Evolutionary conservation across 352 stramenopile genomes (phyloP), one percentile per base, ranked within the genome.

Genomic region (Globisporangium apiculatum): DNA sequence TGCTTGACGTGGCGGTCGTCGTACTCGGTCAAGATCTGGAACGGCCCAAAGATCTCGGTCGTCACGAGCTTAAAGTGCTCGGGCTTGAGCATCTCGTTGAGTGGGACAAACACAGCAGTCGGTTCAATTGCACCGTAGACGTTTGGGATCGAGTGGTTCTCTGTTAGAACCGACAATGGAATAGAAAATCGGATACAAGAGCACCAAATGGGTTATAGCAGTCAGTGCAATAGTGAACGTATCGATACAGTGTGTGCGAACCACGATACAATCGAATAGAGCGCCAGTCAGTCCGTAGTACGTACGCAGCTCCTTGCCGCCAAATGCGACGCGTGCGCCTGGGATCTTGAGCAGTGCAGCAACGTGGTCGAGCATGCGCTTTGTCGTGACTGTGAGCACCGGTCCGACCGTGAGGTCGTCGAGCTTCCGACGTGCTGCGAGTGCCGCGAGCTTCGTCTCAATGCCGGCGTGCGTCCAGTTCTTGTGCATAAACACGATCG

Each of bases 31-130:
- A 99, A 64, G 49, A 99, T 67, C 67, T 99, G 96, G 73, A 99
- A 99, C 24, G 97, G 97, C n/a, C 94, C 97, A 68, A 99, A 99
- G 61, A 99, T 96, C 74, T 99, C 97, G 31, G 83, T 98, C 12
- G 90, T 98, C 57, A 90, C 96, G 17, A 92, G 71, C 41, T 89
- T 78, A 65, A 99, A 99, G 75, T 98, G 87, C 64, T 98, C 87
- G 1, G 77, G 79, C 71, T 98, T 97, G 53, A 98, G 64, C 71
- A 99, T 94, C 75, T 98, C 86, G 60, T 95, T 79, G 0, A 99
- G 68, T 15, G 97, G 97, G 53, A 99, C 96, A 55, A 96, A 98
- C 47, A 99, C 92, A 6, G 97, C 96, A 8, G 97, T 99, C 17
- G 97, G 97, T 72, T 99, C 87, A 38, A 98, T 92, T 14, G 95